Evolutionary conservation across 306 rosid species (phyloP).

Genomic region (barrel medic (Medicago truncatula)): MtrunA17r5.0-ANR NC_053043.1:47778501-47779000

Average conservation of each 20-base stretch:
- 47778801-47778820: slow-evolving; percentile 40
- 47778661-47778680: slow-evolving; percentile 28
- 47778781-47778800: slow-evolving; percentile 60
- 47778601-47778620: slow-evolving; percentile 15
- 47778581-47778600: slow-evolving; percentile 35
- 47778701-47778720: slow-evolving; percentile 22
- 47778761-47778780: slow-evolving; percentile 39
- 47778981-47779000: too few relatives aligned
- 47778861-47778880: neutral
- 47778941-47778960: too few relatives aligned
- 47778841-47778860: slow-evolving; percentile 38
- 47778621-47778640: slow-evolving; percentile 29
- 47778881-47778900: neutral
- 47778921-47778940: too few relatives aligned
- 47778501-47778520: slow-evolving; percentile 32
- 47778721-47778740: slow-evolving; percentile 42
- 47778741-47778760: slow-evolving; percentile 40
- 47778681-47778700: neutral
- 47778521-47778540: slow-evolving; percentile 33
- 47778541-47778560: slow-evolving; percentile 29
- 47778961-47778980: too few relatives aligned
- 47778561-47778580: slow-evolving; percentile 36
- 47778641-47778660: slow-evolving; percentile 30
- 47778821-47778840: slow-evolving; percentile 57
- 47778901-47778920: slow-evolving; percentile 4